Percentiles rank a stretch among this genome's conserved stretches.
Conservation (phyloP, 129 eudicot species). For the Heracleum sosnowskyi region DNA sequence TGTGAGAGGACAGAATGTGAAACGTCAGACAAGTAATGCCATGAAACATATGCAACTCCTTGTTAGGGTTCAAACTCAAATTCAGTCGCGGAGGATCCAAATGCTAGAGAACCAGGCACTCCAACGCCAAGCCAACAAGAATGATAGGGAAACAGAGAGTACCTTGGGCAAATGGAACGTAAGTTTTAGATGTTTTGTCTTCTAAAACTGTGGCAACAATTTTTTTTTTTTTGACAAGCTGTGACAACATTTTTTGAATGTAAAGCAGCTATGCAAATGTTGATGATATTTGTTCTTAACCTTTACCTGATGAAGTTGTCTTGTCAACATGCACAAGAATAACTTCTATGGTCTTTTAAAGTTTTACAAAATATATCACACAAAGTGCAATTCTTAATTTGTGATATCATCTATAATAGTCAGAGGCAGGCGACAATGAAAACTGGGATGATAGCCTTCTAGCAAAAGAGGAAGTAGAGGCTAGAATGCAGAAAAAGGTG, state of each 20-base stretch:
- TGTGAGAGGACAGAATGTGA: conserved; percentile 76
- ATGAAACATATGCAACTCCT: conserved; percentile 93
- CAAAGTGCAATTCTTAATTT: background rate
- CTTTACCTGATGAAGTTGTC: background rate
- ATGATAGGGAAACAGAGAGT: conserved; percentile 55
- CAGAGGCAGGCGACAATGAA: conserved; percentile 39
- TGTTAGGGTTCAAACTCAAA: conserved; percentile 90
- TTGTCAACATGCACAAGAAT: background rate
- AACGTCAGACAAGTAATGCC: conserved; percentile 78
- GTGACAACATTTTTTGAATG: background rate
- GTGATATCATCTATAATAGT: conserved; percentile 17
- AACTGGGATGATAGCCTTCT: conserved; percentile 91
- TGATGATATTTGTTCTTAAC: background rate
- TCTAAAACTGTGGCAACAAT: background rate
- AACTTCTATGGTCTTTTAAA: background rate
- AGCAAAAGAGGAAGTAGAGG: conserved; percentile 82
- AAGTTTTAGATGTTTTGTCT: conserved; percentile 14
- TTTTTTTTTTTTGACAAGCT: too few relatives aligned
- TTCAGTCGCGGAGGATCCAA: conserved; percentile 82
- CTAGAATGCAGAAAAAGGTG: conserved; percentile 55
- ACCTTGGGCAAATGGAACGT: conserved; percentile 62
- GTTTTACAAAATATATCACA: background rate
- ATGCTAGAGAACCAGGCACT: conserved; percentile 75
- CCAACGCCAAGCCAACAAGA: conserved; percentile 42
- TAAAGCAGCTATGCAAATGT: background rate